These are phyloP conservation scores for Ustilago shanxiensis DNA, from an alignment of 1,284 basidiomycete genomes.

Conservation along the genomic window DNA sequence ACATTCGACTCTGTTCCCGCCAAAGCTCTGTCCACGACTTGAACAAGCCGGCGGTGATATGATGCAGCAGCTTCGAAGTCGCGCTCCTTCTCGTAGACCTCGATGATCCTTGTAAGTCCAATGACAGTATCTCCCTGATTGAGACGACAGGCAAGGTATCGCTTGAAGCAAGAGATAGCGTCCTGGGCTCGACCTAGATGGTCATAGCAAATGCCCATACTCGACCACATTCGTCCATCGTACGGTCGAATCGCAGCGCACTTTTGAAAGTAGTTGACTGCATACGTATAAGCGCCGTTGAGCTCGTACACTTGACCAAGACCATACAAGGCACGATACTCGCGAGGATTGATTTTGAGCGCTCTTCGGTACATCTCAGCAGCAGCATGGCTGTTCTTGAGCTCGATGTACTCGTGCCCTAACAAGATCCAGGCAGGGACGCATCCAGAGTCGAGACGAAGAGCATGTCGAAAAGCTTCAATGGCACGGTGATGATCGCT, in stretches of 20 bases:
- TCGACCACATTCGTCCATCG: constrained; percentile 95
- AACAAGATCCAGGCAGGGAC: constrained; percentile 98
- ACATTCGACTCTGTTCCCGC: constrained; percentile 55
- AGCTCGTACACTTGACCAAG: constrained; percentile 98
- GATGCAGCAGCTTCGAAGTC: constrained; percentile 53
- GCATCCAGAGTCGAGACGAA: constrained; percentile 92
- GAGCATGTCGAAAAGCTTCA: constrained; percentile 92
- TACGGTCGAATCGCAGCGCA: constrained; percentile 93
- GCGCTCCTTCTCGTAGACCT: constrained; percentile 61
- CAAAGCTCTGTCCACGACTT: constrained; percentile 56
- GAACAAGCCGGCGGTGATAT: constrained; percentile 66
- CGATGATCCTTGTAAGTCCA: constrained; percentile 62
- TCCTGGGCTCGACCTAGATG: constrained; percentile 75
- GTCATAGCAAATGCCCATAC: constrained; percentile 92
- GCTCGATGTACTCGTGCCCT: constrained; percentile 98
- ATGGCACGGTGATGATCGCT: constrained; percentile 95
- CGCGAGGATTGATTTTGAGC: constrained; percentile 91
- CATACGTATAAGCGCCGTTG: constrained; percentile 94
- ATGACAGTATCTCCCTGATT: constrained; percentile 62
- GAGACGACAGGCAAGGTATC: constrained; percentile 64
- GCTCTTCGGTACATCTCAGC: constrained; percentile 97
- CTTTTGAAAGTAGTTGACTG: constrained; percentile 95
- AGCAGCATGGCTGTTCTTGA: constrained; percentile 98
- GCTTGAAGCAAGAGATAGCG: constrained; percentile 66
- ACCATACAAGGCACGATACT: constrained; percentile 96